Evolutionary conservation across 371 early-diverging fungal species (phyloP).

Genomic region (Lichtheimia corymbifera): DNA sequence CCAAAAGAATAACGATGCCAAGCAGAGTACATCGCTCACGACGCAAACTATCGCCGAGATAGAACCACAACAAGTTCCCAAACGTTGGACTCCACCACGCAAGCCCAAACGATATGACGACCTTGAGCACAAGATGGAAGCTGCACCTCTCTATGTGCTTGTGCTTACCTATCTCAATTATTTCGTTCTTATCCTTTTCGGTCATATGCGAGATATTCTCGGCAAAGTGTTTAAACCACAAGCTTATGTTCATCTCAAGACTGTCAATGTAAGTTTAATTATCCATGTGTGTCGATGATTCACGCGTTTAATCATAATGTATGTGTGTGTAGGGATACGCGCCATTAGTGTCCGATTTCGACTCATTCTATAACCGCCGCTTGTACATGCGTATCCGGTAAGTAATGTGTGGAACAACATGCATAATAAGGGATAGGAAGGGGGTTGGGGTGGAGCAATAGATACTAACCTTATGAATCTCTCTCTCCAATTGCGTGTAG

Average conservation of each 20-base stretch:
- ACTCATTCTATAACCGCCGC: conserved; percentile 97
- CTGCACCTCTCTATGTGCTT: conserved; percentile 69
- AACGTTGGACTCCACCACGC: conserved; percentile 11
- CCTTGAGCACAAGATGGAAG: conserved; percentile 28
- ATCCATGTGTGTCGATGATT: neutral
- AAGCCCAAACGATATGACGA: conserved; percentile 22
- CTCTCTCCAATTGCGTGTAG: conserved; percentile 30
- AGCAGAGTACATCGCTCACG: neutral
- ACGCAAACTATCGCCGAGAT: neutral
- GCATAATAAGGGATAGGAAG: neutral
- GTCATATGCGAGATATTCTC: conserved; percentile 89
- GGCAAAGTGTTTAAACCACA: conserved; percentile 78
- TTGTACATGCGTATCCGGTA: conserved; percentile 90
- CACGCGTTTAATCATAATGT: too few species aligned
- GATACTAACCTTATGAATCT: neutral
- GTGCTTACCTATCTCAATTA: conserved; percentile 96
- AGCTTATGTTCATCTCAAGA: conserved; percentile 72
- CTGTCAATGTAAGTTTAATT: conserved; percentile 59
- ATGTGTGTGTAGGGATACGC: conserved; percentile 72
- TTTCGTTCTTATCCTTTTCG: conserved; percentile 92
- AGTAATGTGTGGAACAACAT: neutral
- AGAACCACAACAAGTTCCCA: conserved; percentile 1
- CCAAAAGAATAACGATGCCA: conserved; percentile 2
- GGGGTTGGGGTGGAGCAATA: neutral
- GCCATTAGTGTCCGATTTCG: conserved; percentile 92